Conservation (phyloP, 805 yeast genomes). For the Kodamaea jinghongensis region DNA sequence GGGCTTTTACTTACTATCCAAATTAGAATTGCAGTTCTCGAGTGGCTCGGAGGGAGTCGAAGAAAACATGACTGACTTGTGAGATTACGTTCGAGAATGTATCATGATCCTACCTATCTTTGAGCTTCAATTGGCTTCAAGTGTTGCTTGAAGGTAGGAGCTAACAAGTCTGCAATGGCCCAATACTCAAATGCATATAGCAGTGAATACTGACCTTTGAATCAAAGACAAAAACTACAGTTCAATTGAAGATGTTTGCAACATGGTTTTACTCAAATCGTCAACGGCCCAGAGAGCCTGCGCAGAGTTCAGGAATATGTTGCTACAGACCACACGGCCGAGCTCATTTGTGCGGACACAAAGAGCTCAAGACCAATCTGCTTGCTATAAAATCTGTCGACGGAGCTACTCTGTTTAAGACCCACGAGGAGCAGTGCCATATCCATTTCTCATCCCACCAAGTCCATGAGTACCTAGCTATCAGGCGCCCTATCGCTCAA, state of each 20-base stretch:
- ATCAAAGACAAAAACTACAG: no score
- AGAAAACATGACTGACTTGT: no score
- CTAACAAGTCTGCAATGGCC: no score
- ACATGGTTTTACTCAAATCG: constrained; percentile 99
- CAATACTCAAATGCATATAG: no score
- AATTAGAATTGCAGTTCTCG: no score
- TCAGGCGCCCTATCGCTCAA: constrained; percentile 44
- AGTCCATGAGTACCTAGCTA: constrained; percentile 20
- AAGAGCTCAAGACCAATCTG: constrained; percentile 64
- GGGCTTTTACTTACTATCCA: no score
- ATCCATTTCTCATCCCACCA: constrained; percentile 10
- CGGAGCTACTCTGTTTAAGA: constrained; percentile 90
- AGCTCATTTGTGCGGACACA: constrained; percentile 42
- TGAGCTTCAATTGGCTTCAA: no score
- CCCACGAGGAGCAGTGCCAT: constrained; percentile 24
- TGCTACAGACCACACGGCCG: constrained; percentile 73
- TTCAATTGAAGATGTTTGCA: constrained; percentile 65
- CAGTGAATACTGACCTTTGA: no score
- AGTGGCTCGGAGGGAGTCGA: no score
- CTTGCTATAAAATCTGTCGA: constrained; percentile 91
- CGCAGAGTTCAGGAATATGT: constrained; percentile 99
- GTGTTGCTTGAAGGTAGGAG: no score
- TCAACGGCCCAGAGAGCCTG: constrained; percentile 83
- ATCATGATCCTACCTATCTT: no score
- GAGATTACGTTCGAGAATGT: no score